Base-by-base conservation (phyloP, 1,284 basidiomycete species). In the Ustilago shanxiensis region DNA sequence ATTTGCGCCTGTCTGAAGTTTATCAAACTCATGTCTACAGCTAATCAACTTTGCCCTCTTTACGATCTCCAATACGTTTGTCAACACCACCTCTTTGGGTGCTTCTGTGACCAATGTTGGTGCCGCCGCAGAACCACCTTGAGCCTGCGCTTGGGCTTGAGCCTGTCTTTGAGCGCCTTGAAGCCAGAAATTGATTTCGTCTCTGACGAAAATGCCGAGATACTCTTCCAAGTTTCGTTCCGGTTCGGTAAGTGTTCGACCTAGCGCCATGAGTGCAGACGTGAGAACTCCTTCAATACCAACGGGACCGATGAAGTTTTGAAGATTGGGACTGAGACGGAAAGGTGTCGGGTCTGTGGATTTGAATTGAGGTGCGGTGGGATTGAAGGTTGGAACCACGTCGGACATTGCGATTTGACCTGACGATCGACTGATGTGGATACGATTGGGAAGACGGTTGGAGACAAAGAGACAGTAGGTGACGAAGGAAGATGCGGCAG, bases 311-410 rank as follows among this genome's bases (percentile, higher is more conserved):
- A 99, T 88, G 88, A 99, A 97, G 81, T 91, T 89, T 87, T 99
- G 98, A 88, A 99, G 91, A 86, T 98, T 98, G 2, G 95, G 95
- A 13, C 95, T 98, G 78, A 98, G 91, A 11, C 97, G 92, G 92
- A 99, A 99, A 0, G 97, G 96, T 13, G 98, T 95, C 2, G 91
- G 89, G 79, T 99, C 97, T 73, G 89, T 91, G 2, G 92, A 92
- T 31, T 90, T 89, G 83, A 95, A 92, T 44, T 93, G 87, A 0
- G 93, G 93, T 33, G 88, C 88, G 33, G 89, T 92, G 66, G 92
- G 89, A 44, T 79, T 81, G 68, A 86, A 83, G 1, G 81, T 81
- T 1, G 84, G 84, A 4, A 86, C 79, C 3, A 85, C 77, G 59
- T 86, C 84, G 10, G 79, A 80, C 83, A 84, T 85, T 31, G 76